Evolutionary conservation across 129 eudicot species (phyloP).

Genomic region (Scalesia atractyloides): DNA sequence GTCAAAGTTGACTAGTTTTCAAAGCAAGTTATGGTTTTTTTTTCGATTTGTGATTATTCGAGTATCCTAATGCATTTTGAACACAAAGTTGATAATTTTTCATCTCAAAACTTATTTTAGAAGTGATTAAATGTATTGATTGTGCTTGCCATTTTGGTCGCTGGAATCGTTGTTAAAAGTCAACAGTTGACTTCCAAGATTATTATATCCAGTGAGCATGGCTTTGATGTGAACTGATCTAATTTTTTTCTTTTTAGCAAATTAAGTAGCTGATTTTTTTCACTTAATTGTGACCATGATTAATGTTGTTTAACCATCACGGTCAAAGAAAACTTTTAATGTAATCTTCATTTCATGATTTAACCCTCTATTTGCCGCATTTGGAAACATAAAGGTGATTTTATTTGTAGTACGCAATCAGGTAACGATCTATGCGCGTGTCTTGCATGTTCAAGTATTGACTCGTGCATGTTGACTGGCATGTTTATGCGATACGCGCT

Average conservation of each 20-base stretch:
- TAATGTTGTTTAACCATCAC: conserved; percentile 26
- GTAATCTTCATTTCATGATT: conserved; percentile 15
- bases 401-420: conserved; percentile 8
- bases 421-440: background rate
- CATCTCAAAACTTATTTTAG: conserved; percentile 5
- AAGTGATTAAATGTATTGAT: background rate
- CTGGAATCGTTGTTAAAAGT: background rate
- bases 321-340: conserved; percentile 29
- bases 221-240: background rate
- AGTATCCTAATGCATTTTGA: conserved; percentile 18
- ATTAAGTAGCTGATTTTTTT: background rate
- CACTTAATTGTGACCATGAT: conserved; percentile 6
- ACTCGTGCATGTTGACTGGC: conserved; percentile 16
- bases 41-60: conserved; percentile 24
- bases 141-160: background rate
- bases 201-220: background rate
- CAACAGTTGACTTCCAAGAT: conserved; percentile 21
- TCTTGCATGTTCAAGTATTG: conserved; percentile 18
- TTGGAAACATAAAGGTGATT: background rate
- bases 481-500: background rate
- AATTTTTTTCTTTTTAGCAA: background rate
- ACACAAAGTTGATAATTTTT: conserved; percentile 13
- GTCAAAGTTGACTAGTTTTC: conserved; percentile 30
- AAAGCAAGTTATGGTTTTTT: conserved; percentile 2
- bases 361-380: background rate